Evolutionary conservation across 2,329 filamentous ascomycete species (phyloP), one percentile per base, ranked within the genome.

Genomic region (Pseudovirgaria hyperparasitica): DNA sequence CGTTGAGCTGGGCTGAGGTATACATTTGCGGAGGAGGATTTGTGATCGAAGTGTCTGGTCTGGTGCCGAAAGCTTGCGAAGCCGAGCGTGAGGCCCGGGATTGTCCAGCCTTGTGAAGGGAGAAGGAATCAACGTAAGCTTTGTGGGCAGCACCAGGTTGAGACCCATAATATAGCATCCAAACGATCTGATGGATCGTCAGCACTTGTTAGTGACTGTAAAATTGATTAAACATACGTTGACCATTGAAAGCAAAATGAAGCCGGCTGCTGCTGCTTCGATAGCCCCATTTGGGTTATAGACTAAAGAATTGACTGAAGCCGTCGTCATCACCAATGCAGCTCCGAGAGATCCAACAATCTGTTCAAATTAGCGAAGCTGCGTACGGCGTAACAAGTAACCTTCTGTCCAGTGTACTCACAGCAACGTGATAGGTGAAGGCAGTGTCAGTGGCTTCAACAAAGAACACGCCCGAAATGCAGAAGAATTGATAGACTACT

Each of bases 101-200:
- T 1, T 69, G 72, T 24, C 58, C 58, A 45, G 93, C 86, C 60
- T 96, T 96, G 61, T 90, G 74, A 13, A 94, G 68, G 25, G 90
- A 85, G 48, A 94, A 94, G 1, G 87, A 93, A 58, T 98, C 90
- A 42, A 96, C 80, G 52, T 92, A 93, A 31, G 82, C 77, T 43
- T 87, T 81, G 37, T 86, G 82, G 29, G 77, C 72, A 10, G 86
- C 82, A 22, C 82, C 81, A 2, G 87, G 85, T 11, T 85, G 79
- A 2, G 87, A 93, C 45, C 90, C 90, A 47, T 94, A 98, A 65
- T 96, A 96, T 59, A 96, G 92, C 42, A 94, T 93, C 90, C 90
- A 98, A 33, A 96, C 72, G 43, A 93, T 82, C 86, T 94, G 42
- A 19, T 10, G 10, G 23, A 27, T 20, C 10, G 36, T 53, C 35